Conservation (phyloP, 371 early-diverging fungal species). For the Neoconidiobolus thromboides region DNA sequence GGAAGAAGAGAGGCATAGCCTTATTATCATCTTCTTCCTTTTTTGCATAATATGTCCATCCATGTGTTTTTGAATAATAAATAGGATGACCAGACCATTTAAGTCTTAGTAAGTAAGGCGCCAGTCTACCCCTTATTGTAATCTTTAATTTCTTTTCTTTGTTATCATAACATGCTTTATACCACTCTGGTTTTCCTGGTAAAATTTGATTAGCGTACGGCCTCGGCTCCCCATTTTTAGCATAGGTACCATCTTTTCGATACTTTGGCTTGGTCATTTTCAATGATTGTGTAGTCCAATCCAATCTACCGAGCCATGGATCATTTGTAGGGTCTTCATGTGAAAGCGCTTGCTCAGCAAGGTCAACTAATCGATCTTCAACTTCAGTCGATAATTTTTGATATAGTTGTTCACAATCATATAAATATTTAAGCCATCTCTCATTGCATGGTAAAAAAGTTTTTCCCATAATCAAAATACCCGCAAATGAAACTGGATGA, state of each 20-base stretch:
- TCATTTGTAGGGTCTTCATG: conserved; percentile 21
- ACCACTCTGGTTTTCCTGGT: conserved; percentile 78
- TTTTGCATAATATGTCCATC: conserved; percentile 73
- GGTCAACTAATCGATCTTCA: conserved; percentile 28
- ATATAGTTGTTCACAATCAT: conserved; percentile 31
- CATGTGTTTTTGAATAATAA: conserved; percentile 32
- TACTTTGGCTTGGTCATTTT: conserved; percentile 20
- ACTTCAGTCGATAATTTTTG: conserved; percentile 29
- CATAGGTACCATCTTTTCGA: conserved; percentile 16
- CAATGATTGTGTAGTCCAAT: conserved; percentile 30
- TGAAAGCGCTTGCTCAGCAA: conserved; percentile 47
- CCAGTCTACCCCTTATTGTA: conserved; percentile 46
- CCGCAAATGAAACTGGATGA: conserved; percentile 84
- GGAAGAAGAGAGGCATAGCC: conserved; percentile 9
- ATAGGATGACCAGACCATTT: conserved; percentile 76
- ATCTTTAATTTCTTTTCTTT: conserved; percentile 31
- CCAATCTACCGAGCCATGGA: conserved; percentile 72
- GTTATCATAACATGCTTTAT: conserved; percentile 49
- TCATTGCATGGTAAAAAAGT: conserved; percentile 62
- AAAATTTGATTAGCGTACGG: conserved; percentile 16
- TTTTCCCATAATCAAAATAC: conserved; percentile 74
- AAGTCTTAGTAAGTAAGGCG: conserved; percentile 64
- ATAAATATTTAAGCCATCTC: conserved; percentile 52
- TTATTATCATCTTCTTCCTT: conserved; percentile 11
- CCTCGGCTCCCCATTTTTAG: conserved; percentile 19